These are phyloP conservation scores for Neurospora hispaniola DNA, from an alignment of 495 filamentous ascomycete genomes.

Conservation along the genomic window DNA sequence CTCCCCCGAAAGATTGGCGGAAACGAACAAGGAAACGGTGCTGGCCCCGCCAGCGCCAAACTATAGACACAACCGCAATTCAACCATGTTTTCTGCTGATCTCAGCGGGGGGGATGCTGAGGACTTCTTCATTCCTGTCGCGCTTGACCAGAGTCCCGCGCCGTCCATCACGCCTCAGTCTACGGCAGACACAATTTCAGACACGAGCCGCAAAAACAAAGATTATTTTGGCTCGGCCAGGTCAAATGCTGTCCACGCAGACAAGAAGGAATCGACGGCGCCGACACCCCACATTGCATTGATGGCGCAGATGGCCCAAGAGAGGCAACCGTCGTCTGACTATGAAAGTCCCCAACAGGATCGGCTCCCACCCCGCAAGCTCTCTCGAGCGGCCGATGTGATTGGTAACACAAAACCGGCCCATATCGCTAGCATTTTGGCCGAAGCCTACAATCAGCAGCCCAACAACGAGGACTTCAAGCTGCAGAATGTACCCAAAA, in stretches of 20 bases:
- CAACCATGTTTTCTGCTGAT: constrained; percentile 52
- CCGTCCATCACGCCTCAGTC: constrained; percentile 51
- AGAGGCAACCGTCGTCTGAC: constrained; percentile 49
- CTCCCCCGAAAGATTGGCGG: constrained; percentile 37
- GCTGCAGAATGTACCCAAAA: constrained; percentile 64
- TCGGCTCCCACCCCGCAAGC: constrained; percentile 27
- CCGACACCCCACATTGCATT: constrained; percentile 82
- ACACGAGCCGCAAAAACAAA: constrained; percentile 31
- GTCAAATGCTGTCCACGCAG: constrained; percentile 17
- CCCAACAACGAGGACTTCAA: constrained; percentile 49
- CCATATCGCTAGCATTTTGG: not conserved
- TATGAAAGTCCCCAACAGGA: constrained; percentile 34
- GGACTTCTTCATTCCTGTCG: constrained; percentile 82
- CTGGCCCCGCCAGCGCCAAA: constrained; percentile 61
- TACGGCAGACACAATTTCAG: constrained; percentile 35
- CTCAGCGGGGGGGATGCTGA: constrained; percentile 50
- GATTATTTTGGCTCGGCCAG: constrained; percentile 43
- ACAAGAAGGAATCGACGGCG: constrained; percentile 31
- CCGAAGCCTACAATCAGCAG: constrained; percentile 2
- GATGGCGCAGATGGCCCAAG: constrained; percentile 86
- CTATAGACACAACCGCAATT: constrained; percentile 72
- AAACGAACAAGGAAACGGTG: constrained; percentile 39
- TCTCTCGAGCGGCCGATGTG: constrained; percentile 33
- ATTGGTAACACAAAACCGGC: constrained; percentile 23
- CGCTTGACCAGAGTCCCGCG: constrained; percentile 71